These are phyloP conservation scores for Venturia effusa DNA, from an alignment of 2,329 filamentous ascomycete genomes.

Conservation along the genomic window DNA sequence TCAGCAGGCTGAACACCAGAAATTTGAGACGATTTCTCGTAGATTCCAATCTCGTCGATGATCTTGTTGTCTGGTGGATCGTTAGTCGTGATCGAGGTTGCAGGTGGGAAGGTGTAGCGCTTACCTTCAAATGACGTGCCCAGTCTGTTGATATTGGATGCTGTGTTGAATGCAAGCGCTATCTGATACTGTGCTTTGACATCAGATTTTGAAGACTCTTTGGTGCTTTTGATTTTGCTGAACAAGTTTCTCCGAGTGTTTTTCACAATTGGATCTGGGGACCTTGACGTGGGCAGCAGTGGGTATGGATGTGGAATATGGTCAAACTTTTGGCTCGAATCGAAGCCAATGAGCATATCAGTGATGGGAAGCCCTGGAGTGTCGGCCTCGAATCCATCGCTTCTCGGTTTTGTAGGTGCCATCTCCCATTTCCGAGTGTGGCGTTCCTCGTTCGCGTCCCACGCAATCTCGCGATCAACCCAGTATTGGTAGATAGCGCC, in stretches of 20 bases:
- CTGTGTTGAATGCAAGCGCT: constrained; percentile 28
- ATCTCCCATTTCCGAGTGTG: constrained; percentile 56
- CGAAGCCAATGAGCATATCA: constrained; percentile 55
- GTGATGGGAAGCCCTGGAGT: constrained; percentile 49
- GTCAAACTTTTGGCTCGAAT: constrained; percentile 46
- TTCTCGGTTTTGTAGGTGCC: constrained; percentile 22
- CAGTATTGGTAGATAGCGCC: constrained; percentile 60
- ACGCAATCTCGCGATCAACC: constrained; percentile 55
- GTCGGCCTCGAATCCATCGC: constrained; percentile 30
- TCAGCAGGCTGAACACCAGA: constrained; percentile 24
- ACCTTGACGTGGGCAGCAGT: constrained; percentile 38
- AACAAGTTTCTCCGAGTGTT: not conserved
- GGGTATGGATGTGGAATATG: constrained; percentile 51
- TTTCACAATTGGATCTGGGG: constrained; percentile 3
- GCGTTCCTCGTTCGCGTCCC: constrained; percentile 52
- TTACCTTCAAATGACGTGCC: constrained; percentile 26
- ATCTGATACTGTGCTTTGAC: constrained; percentile 29
- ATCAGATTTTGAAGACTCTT: constrained; percentile 23
- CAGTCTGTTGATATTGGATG: constrained; percentile 29
- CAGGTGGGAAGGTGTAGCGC: constrained; percentile 12
- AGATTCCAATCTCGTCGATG: constrained; percentile 29
- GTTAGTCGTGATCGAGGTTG: not conserved
- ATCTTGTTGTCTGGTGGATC: constrained; percentile 23
- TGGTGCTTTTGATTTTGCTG: constrained; percentile 22
- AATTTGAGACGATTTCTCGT: constrained; percentile 23